Evolutionary conservation across 2,329 filamentous ascomycete species (phyloP), one percentile per base, ranked within the genome.

Genomic region (Cercospora brassicicola): DNA sequence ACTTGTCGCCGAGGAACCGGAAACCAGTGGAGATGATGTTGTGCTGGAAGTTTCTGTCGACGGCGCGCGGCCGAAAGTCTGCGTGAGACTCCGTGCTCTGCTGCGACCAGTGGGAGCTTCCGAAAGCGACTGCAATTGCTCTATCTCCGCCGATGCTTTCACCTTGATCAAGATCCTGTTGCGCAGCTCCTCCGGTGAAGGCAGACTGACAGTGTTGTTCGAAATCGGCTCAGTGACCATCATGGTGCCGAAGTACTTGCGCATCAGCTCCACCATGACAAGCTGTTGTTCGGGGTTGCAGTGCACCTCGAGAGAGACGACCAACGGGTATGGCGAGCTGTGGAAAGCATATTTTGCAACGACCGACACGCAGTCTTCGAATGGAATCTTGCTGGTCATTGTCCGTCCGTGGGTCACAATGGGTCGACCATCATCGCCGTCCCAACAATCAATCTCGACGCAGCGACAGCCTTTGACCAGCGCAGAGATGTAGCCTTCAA

Each of bases 361-460:
- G 61, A 94, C 93, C 28, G 90, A 91, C 81, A 99, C 93, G 71
- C 94, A 94, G 79, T 98, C 94, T 56, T 89, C 87, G 81, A 99
- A 99, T 42, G 91, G 88, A 65, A 98, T 93, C 67, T 91, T 90
- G 11, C 89, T 94, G 0, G 95, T 98, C 80, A 96, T 85, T 0
- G 94, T 97, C 67, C 90, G 89, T 26, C 95, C 95, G 75, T 99
- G 95, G 69, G 92, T 93, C 33, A 99, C 95, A 63, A 93, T 88
- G 0, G 95, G 95, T 75, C 92, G 88, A 45, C 92, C 93, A 77
- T 97, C 91, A 62, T 88, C 86, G 15, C 95, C 95, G 79, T 99
- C 93, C 95, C 95, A 99, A 80, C 94, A 98, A 80, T 99, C 95
- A 62, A 99, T 93, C 81, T 99, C 95, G 56, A 99, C 90, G 79